Conservation (phyloP, 306 rosid genomes). For the Ceratonia siliqua region DNA sequence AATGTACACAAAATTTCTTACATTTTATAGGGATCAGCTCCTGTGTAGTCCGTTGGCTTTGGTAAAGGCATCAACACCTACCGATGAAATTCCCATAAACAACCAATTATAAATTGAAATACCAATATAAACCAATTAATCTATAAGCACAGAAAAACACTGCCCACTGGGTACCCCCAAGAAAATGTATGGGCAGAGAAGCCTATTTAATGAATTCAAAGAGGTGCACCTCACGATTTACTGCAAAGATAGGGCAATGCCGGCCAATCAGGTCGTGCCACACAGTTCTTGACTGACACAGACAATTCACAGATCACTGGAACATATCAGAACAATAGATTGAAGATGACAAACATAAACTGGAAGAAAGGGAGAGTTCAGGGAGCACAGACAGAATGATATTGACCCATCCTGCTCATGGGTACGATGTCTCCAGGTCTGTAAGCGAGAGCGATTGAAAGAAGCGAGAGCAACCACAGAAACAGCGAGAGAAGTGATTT, state of each 20-base stretch:
- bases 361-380: not conserved
- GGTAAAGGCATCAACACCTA: conserved; percentile 81
- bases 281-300: conserved; percentile 75
- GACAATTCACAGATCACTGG: not conserved
- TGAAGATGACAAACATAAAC: not conserved
- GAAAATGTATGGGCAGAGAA: not conserved
- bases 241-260: conserved; percentile 86
- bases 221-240: conserved; percentile 85
- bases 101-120: not conserved
- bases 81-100: conserved; percentile 19
- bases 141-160: not conserved
- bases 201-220: conserved; percentile 33
- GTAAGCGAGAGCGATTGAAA: conserved; percentile 52
- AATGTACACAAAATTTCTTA: conserved; percentile 35
- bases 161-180: not conserved
- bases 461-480: conserved; percentile 28
- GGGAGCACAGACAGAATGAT: conserved; percentile 79
- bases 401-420: conserved; percentile 97
- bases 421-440: conserved; percentile 88
- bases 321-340: not conserved
- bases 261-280: conserved; percentile 95
- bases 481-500: conserved; percentile 31
- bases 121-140: not conserved
- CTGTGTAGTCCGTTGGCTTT: conserved; percentile 85
- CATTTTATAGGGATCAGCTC: conserved; percentile 92